phyloP scores from a whole-genome alignment of 2,329 filamentous ascomycete genomes.

The Clarireedia sp. region DNA sequence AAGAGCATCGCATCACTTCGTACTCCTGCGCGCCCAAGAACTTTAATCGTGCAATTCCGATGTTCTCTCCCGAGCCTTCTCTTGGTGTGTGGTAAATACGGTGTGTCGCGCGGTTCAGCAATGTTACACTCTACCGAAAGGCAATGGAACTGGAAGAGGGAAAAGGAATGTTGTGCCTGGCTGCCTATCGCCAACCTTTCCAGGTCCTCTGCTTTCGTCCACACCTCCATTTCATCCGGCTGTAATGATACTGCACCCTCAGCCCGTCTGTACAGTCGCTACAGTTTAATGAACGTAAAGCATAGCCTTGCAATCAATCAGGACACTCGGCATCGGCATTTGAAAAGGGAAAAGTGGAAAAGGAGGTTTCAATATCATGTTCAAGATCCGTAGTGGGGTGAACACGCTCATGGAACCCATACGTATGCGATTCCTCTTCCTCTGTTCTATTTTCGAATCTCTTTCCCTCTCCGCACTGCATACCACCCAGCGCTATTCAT shows the following conservation, averaged over 20 bases:
- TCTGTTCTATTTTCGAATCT: background rate
- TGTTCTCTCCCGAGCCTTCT: too few relatives aligned
- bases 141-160: background rate
- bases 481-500: constrained; percentile 8
- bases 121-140: background rate
- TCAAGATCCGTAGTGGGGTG: constrained; percentile 1
- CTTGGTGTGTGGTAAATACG: too few relatives aligned
- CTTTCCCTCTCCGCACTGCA: constrained; percentile 1
- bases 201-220: background rate
- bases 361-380: background rate
- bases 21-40: too few relatives aligned
- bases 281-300: background rate
- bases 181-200: background rate
- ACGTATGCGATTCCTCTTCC: constrained; percentile 1
- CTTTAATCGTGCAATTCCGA: too few relatives aligned
- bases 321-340: background rate
- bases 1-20: too few relatives aligned
- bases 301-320: constrained; percentile 7
- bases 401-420: background rate
- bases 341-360: background rate
- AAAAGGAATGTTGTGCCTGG: constrained; percentile 1
- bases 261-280: background rate
- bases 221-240: constrained; percentile 1
- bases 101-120: background rate
- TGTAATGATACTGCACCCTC: background rate